Percentiles rank a stretch among this genome's conserved stretches.
phyloP scores from a whole-genome alignment of 2,329 filamentous ascomycete species.

The Metarhizium guizhouense region DNA sequence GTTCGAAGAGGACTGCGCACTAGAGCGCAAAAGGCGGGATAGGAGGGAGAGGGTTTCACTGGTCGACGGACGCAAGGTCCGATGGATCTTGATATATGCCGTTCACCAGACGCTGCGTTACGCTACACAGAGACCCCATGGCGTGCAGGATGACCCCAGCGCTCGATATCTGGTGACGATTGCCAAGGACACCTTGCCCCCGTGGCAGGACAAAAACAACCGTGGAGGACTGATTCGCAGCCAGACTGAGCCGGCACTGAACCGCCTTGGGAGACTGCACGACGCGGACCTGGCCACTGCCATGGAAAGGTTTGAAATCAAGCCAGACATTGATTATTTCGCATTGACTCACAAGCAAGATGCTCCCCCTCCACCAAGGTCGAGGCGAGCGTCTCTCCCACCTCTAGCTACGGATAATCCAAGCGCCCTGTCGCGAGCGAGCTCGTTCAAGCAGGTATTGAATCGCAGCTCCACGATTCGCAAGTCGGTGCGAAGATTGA shows the following conservation, averaged over 20 bases:
- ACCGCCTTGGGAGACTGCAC: slow-evolving; percentile 6
- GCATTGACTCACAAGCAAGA: slow-evolving; percentile 29
- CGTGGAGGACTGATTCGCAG: slow-evolving; percentile 18
- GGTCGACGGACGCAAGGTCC: slow-evolving; percentile 63
- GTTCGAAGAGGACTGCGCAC: slow-evolving; percentile 56
- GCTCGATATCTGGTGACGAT: slow-evolving; percentile 49
- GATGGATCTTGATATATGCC: slow-evolving; percentile 70
- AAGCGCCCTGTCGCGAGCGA: slow-evolving; percentile 16
- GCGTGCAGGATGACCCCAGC: slow-evolving; percentile 48
- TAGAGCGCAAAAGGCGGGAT: slow-evolving; percentile 41
- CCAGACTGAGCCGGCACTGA: slow-evolving; percentile 18
- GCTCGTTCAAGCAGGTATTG: slow-evolving; percentile 20
- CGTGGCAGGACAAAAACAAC: slow-evolving; percentile 32
- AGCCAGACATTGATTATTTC: slow-evolving; percentile 48
- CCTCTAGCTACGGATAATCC: slow-evolving; percentile 5
- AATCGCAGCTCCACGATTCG: slow-evolving; percentile 24
- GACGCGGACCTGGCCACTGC: slow-evolving; percentile 6
- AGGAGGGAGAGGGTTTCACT: slow-evolving; percentile 43
- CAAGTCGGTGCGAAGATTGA: slow-evolving; percentile 24
- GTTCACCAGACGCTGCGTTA: slow-evolving; percentile 63
- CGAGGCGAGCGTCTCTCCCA: slow-evolving; percentile 2
- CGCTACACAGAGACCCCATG: slow-evolving; percentile 50
- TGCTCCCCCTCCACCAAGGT: slow-evolving; percentile 3
- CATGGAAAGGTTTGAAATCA: slow-evolving; percentile 30
- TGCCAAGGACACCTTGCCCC: slow-evolving; percentile 31